Base-by-base conservation (phyloP, 2,329 filamentous ascomycete genomes). In the Cladobotryum protrusum region DNA sequence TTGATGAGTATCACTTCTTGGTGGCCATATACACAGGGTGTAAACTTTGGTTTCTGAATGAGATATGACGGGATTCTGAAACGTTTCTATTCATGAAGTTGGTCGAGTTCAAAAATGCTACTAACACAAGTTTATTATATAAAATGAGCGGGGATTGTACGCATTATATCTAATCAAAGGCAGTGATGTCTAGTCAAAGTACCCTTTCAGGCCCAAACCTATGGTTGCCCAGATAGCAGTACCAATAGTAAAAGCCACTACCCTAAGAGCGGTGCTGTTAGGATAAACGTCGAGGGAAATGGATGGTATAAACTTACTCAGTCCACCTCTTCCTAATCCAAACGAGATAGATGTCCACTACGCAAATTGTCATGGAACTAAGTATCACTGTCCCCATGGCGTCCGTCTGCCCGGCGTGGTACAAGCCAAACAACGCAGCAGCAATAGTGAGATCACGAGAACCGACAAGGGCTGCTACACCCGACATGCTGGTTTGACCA, bases 301-400 rank as follows among this genome's bases (percentile, higher is more conserved):
- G 11, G 6, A 14, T 20, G n/a, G 5, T 14, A 5, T 29, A 29
- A 2, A 48, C 54, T 48, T 43, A 57, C 56, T 56, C 54, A 4
- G 11, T n/a, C 19, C 46, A 43, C 12, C 55, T 46, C 32, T 43
- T 43, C 14, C 44, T 41, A 14, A 34, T 42, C 52, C 49, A 52
- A 12, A 53, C 54, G 12, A 59, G 55, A 33, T 53, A 57, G 2
- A 55, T 43, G 39, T 59, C 56, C 6, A 53, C 54, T 14, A 14
- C 52, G 14, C 56, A 53, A 12, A 58, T 45, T 14, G 40, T 40
- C 47, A 59, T 32, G 3, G 53, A 54, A 29, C 54, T 54, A 3
- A 59, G 37, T n/a, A 59, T 52, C n/a, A 58, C 36, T 0, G 54
- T 48, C 1, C 57, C 57, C 54, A 57, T 55, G 5, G 51, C 56